These are phyloP conservation scores for Ulvella scutata DNA, from an alignment of 139 green algal genomes.

Conservation along the genomic window DNA sequence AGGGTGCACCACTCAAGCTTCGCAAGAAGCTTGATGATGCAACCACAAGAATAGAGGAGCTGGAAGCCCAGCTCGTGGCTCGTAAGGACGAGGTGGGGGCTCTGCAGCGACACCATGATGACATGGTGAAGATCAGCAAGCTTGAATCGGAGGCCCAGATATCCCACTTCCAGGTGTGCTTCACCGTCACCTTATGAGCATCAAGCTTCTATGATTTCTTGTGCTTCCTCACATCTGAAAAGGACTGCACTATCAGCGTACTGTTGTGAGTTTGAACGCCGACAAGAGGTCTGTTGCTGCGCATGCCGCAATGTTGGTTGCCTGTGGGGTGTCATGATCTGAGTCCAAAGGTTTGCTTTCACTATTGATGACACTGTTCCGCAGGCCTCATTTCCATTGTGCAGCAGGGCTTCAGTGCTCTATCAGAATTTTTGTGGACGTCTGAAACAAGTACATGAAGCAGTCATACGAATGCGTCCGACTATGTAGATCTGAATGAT, in stretches of 20 bases:
- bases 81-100: background rate
- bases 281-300: too few species aligned
- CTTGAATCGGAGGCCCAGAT: constrained; percentile 22
- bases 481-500: too few species aligned
- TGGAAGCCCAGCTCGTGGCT: background rate
- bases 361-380: too few species aligned
- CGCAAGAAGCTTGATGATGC: background rate
- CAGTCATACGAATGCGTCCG: too few species aligned
- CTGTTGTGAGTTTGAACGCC: too few species aligned
- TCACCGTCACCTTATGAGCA: background rate
- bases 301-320: too few species aligned
- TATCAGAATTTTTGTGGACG: too few species aligned
- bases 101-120: background rate
- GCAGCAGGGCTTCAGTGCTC: too few species aligned
- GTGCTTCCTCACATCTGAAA: background rate
- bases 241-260: background rate
- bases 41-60: constrained; percentile 3
- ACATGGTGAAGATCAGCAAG: constrained; percentile 9
- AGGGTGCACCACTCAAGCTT: background rate
- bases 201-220: background rate
- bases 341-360: too few species aligned
- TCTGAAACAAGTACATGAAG: too few species aligned
- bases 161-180: constrained; percentile 11
- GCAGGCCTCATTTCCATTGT: too few species aligned
- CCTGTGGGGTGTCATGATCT: too few species aligned